Base-by-base conservation (phyloP, 345 rosid genomes). In the Hibiscus trionum region DNA sequence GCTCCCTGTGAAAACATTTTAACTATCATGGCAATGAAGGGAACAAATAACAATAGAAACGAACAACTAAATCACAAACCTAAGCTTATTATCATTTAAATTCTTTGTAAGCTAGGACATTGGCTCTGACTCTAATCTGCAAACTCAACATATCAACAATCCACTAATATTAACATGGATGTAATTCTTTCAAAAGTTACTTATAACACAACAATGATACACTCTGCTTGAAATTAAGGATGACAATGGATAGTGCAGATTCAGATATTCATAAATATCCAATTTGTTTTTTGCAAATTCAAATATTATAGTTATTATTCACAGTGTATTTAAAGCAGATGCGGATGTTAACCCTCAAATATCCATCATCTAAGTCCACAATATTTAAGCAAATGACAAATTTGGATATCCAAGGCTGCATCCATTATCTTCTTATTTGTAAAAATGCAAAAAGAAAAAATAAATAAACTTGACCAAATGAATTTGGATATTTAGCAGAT, bases 51-150 rank as follows among this genome's bases (percentile, higher is more conserved):
- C 71, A 7, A 37, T 19, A n/a, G 5, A 33, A 53, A 56, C 72
- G 4, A 27, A 27, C 39, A 15, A 57, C 58, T 46, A 67, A 49
- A 26, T 27, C 9, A 7, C 8, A 46, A 70, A 29, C 27, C 3
- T 17, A 61, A 2, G 14, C 15, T 11, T 61, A 60, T 27, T 27
- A 27, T 61, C 9, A 60, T 61, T 27, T 24, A 61, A 60, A 24
- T 71, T 60, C 64, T 71, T 71, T 53, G 57, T 11, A 42, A 72
- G 39, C 27, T 27, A 29, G 3, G 24, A 19, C 42, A 72, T n/a
- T 49, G 24, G 70, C 21, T 35, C 60, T 55, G 64, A 63, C 29
- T n/a, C 14, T 11, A 27, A 31, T 19, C 31, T 19, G 56, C 31
- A 44, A 71, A 29, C 53, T 7, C 60, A 71, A 26, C 19, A 7